phyloP scores from a whole-genome alignment of 2,329 filamentous ascomycete species.

The Cladophialophora carrionii region DNA sequence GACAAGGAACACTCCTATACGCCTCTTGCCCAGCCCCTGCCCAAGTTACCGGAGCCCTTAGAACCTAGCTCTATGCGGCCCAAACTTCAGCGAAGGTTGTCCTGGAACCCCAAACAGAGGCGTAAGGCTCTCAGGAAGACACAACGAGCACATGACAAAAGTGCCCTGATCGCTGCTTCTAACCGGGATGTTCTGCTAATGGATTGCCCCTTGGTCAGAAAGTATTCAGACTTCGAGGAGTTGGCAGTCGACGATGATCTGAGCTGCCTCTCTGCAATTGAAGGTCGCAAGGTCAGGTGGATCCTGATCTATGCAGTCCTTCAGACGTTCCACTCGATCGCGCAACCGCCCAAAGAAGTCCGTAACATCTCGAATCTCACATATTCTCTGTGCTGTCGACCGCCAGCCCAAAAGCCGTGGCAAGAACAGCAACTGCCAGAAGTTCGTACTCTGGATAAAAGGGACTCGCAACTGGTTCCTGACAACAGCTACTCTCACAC shows the following conservation, averaged over 20 bases:
- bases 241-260: constrained; percentile 59
- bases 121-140: constrained; percentile 32
- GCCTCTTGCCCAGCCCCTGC: constrained; percentile 67
- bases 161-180: constrained; percentile 35
- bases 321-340: constrained; percentile 71
- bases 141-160: constrained; percentile 30
- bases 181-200: constrained; percentile 40
- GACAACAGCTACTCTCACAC: constrained; percentile 35
- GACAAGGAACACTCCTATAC: constrained; percentile 63
- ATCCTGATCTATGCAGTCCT: constrained; percentile 73
- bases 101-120: constrained; percentile 37
- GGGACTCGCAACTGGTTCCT: constrained; percentile 17
- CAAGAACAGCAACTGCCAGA: constrained; percentile 8
- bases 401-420: constrained; percentile 38
- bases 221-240: constrained; percentile 72
- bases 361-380: constrained; percentile 58
- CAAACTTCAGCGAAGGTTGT: constrained; percentile 28
- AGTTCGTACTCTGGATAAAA: constrained; percentile 13
- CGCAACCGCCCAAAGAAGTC: constrained; percentile 64
- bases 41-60: constrained; percentile 60
- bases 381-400: constrained; percentile 62
- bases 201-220: constrained; percentile 61
- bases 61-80: constrained; percentile 14
- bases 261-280: constrained; percentile 63
- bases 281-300: constrained; percentile 78